These are phyloP conservation scores for Sanchytrium tribonematis DNA, from an alignment of 371 early-diverging fungal genomes.

Conservation along the genomic window DNA sequence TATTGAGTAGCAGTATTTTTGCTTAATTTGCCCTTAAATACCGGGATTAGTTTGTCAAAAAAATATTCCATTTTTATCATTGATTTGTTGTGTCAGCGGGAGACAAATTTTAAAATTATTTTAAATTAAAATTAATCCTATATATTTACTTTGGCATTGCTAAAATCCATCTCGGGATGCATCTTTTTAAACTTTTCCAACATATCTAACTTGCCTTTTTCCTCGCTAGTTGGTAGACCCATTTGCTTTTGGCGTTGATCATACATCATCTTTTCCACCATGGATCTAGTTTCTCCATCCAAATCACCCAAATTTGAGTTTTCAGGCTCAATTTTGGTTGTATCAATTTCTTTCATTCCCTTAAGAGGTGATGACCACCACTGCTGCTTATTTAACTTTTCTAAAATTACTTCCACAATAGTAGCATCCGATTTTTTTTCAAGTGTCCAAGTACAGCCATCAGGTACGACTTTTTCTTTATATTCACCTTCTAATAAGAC, in stretches of 20 bases:
- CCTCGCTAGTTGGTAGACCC: constrained; percentile 53
- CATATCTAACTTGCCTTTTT: constrained; percentile 12
- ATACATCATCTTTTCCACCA: constrained; percentile 52
- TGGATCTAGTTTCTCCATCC: constrained; percentile 62
- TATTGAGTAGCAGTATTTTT: too few relatives aligned
- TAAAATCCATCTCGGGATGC: constrained; percentile 2
- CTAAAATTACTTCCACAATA: not conserved
- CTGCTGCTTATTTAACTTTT: constrained; percentile 24
- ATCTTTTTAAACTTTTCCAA: not conserved
- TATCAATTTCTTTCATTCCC: constrained; percentile 51
- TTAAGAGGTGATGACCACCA: constrained; percentile 75
- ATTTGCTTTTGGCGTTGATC: constrained; percentile 65
- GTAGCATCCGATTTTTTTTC: not conserved
- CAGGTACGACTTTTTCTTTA: not conserved
- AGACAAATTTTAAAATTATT: too few relatives aligned
- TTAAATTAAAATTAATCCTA: too few relatives aligned
- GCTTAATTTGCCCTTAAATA: too few relatives aligned
- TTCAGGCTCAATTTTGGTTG: constrained; percentile 63
- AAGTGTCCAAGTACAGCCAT: constrained; percentile 1
- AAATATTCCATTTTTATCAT: too few relatives aligned
- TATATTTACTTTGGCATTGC: not conserved
- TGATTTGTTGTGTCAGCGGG: too few relatives aligned
- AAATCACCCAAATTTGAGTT: constrained; percentile 59
- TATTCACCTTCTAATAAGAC: not conserved
- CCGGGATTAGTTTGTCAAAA: too few relatives aligned